Base-by-base conservation (phyloP, 2,329 filamentous ascomycete species). In the Scedosporium aurantiacum region DNA sequence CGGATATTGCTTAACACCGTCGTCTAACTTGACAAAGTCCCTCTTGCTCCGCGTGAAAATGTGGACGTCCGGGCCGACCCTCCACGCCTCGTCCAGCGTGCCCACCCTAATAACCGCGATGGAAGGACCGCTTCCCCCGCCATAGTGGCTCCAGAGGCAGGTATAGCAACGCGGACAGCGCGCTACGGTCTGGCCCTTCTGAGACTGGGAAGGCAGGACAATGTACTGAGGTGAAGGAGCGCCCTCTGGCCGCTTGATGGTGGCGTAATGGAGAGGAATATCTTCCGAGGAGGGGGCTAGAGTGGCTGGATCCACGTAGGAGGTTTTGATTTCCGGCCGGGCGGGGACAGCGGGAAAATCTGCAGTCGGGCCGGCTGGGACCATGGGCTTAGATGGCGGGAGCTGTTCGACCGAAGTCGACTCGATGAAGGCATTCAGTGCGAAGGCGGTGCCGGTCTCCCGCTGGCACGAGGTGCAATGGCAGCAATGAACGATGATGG, bases 391-490 rank as follows among this genome's bases (percentile, higher is more conserved):
- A 12, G 64, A 64, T n/a, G 68, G 68, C 25, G 68, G 68, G 2
- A 72, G 68, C 2, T 74, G 65, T 14, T 62, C 64, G 55, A 79
- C 61, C 61, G 71, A 67, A 37, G 70, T 14, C 40, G 58, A 32
- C 43, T 60, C 58, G 5, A 60, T 18, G 43, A 66, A 27, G 72
- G 73, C 72, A 69, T 78, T 78, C 63, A 78, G 58, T 68, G 67
- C 70, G 58, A 74, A 70, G 62, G 67, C 71, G 50, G 71, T 70
- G 63, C 78, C 77, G 16, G 72, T 74, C 66, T 78, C 75, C 60
- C 71, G 73, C 65, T 79, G 77, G 69, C 78, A 80, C 63, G 68
- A 67, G 25, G 74, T 75, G 69, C 78, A 80, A 68, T 78, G 74
- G 68, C 78, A 80, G 71, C 73, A 76, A 66, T 80, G 74, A 40